Evolutionary conservation across 2,329 filamentous ascomycete species (phyloP).

Genomic region (Microascus cirrosus): DNA sequence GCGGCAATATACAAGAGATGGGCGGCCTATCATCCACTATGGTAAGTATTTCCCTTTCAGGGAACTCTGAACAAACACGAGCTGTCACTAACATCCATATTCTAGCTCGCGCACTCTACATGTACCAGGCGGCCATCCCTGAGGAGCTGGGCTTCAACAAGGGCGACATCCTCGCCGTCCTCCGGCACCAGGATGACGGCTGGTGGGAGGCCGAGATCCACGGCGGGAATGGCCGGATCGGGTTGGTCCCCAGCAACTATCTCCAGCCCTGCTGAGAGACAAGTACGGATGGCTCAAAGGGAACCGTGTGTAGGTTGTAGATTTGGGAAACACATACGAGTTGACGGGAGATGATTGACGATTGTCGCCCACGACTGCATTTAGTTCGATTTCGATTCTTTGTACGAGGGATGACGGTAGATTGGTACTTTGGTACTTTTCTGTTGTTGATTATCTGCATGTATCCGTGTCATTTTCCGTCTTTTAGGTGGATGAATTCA

Average conservation of each 20-base stretch:
- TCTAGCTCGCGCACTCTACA: conserved; percentile 82
- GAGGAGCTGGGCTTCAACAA: conserved; percentile 91
- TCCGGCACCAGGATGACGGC: conserved; percentile 89
- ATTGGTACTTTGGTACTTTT: not conserved
- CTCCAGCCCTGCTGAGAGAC: conserved; percentile 38
- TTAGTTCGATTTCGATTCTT: not conserved
- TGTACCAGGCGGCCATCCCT: conserved; percentile 88
- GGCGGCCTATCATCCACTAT: conserved; percentile 81
- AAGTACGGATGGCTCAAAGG: not conserved
- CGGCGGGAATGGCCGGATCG: conserved; percentile 46
- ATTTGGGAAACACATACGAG: not conserved
- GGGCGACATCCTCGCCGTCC: conserved; percentile 79
- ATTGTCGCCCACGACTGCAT: not conserved
- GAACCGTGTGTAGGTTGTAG: not conserved
- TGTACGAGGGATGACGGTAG: not conserved
- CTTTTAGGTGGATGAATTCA: not conserved
- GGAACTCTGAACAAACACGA: not conserved
- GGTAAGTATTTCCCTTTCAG: conserved; percentile 49
- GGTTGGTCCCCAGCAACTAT: conserved; percentile 60
- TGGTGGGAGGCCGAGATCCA: conserved; percentile 99
- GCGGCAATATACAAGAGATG: conserved; percentile 76
- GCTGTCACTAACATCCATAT: not conserved
- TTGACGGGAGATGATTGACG: not conserved
- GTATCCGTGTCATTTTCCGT: not conserved
- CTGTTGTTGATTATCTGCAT: not conserved